A percentile compares a stretch with the other conserved stretches of the same genome.
These are phyloP conservation scores for Davidsoniella australis DNA, from an alignment of 2,329 filamentous ascomycete genomes.

Conservation along the genomic window DNA sequence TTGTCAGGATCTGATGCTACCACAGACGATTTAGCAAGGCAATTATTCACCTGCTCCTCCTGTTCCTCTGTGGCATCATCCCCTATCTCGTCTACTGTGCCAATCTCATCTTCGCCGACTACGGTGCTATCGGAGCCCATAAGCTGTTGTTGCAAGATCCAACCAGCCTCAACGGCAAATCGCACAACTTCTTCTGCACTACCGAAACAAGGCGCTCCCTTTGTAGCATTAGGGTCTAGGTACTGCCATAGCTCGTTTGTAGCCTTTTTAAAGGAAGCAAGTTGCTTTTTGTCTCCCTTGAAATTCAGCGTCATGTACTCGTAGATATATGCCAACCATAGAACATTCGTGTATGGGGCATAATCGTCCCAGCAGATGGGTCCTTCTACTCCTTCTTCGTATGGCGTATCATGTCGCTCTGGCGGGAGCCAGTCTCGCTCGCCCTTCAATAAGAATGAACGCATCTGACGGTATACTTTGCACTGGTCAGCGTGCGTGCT, in stretches of 20 bases:
- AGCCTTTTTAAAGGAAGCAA: constrained; percentile 28
- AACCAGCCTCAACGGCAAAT: constrained; percentile 40
- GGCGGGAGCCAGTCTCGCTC: constrained; percentile 34
- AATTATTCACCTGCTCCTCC: background rate
- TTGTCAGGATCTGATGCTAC: too few relatives aligned
- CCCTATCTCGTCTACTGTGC: constrained; percentile 14
- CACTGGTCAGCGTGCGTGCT: constrained; percentile 44
- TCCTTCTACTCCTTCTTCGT: constrained; percentile 24
- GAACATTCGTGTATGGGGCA: constrained; percentile 45
- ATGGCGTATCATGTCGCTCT: constrained; percentile 28
- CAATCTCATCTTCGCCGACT: constrained; percentile 8
- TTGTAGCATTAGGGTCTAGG: constrained; percentile 32
- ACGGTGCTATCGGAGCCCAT: constrained; percentile 23
- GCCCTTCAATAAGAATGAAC: constrained; percentile 36
- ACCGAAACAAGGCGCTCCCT: constrained; percentile 31
- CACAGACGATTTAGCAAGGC: background rate
- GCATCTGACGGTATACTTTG: constrained; percentile 44
- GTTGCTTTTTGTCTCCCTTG: constrained; percentile 27
- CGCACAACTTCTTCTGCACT: constrained; percentile 38
- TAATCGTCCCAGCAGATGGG: constrained; percentile 36
- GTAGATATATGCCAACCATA: constrained; percentile 48
- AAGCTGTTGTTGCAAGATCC: constrained; percentile 37
- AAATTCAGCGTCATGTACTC: constrained; percentile 33
- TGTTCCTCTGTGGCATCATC: background rate
- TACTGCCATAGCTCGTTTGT: constrained; percentile 38